A percentile compares a stretch with the other conserved stretches of the same genome.
Evolutionary conservation across 192 early-diverging fungal species (phyloP).

Genomic region (Powellomyces hirtus): DNA sequence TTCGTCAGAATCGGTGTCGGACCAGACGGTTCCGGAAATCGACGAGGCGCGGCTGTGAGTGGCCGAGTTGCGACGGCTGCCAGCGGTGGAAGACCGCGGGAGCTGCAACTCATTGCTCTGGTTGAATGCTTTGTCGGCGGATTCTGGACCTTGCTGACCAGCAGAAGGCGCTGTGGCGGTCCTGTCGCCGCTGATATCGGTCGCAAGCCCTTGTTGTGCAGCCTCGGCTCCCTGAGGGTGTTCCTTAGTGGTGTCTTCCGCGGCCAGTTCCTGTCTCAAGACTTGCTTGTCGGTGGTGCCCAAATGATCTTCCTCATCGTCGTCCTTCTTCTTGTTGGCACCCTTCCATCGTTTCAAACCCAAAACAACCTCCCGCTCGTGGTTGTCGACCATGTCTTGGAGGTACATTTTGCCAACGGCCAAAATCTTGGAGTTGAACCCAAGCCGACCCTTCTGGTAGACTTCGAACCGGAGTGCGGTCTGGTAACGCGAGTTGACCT

Average conservation of each 20-base stretch:
- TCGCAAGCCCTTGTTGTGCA: slow-evolving; percentile 1
- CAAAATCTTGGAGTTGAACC: slow-evolving; percentile 1
- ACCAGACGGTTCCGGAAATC: not conserved
- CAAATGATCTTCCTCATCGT: slow-evolving; percentile 14
- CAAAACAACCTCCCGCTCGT: slow-evolving; percentile 11
- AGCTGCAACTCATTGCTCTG: not conserved
- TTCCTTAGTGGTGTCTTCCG: not conserved
- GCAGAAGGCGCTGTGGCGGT: not conserved
- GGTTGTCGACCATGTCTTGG: slow-evolving; percentile 21
- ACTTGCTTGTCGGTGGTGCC: slow-evolving; percentile 7
- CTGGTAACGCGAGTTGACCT: slow-evolving; percentile 23
- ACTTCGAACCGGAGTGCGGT: slow-evolving; percentile 28
- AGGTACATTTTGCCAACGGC: slow-evolving; percentile 28
- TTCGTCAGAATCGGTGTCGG: slow-evolving; percentile 1
- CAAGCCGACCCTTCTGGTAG: slow-evolving; percentile 9
- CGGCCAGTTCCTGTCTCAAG: slow-evolving; percentile 1
- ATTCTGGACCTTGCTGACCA: not conserved
- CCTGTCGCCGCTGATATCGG: slow-evolving; percentile 1
- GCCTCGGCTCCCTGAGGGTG: slow-evolving; percentile 10
- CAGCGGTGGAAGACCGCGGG: not conserved
- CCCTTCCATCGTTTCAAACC: slow-evolving; percentile 14
- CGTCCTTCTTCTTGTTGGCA: not conserved
- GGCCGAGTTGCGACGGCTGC: not conserved
- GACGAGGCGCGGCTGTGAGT: not conserved
- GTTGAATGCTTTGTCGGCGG: not conserved